Conservation (phyloP, 768 basidiomycete genomes). For the Royoungia palumana region DNA sequence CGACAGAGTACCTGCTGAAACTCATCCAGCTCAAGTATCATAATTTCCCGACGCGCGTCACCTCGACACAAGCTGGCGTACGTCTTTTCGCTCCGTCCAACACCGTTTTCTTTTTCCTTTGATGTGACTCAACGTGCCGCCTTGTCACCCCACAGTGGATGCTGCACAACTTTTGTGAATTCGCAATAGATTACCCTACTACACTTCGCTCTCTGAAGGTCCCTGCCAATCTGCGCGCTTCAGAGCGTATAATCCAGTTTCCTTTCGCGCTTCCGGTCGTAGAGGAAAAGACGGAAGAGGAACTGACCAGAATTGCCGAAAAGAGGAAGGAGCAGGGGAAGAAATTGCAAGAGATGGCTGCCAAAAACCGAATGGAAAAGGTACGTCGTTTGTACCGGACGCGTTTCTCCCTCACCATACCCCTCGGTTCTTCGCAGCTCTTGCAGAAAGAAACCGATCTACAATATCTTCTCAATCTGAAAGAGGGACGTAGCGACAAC, state of each 20-base stretch:
- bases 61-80: slow-evolving; percentile 73
- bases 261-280: slow-evolving; percentile 62
- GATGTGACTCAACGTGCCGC: neutral
- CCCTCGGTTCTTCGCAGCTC: slow-evolving; percentile 42
- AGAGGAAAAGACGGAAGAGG: slow-evolving; percentile 91
- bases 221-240: slow-evolving; percentile 58
- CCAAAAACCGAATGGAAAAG: slow-evolving; percentile 83
- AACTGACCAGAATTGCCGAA: slow-evolving; percentile 73
- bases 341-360: slow-evolving; percentile 88
- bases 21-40: slow-evolving; percentile 95
- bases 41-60: slow-evolving; percentile 83
- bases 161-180: slow-evolving; percentile 81
- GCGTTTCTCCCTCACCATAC: too few species aligned
- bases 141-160: slow-evolving; percentile 66
- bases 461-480: slow-evolving; percentile 58
- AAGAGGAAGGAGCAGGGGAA: slow-evolving; percentile 81
- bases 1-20: slow-evolving; percentile 89
- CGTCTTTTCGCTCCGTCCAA: slow-evolving; percentile 18
- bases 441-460: slow-evolving; percentile 74
- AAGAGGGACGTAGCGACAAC: slow-evolving; percentile 54
- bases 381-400: slow-evolving; percentile 34
- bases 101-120: neutral
- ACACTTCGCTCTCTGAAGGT: slow-evolving; percentile 66
- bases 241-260: slow-evolving; percentile 81
- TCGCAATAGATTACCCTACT: slow-evolving; percentile 70